Conservation (phyloP, 2,329 filamentous ascomycete genomes). For the Pezicula radicicola region DNA sequence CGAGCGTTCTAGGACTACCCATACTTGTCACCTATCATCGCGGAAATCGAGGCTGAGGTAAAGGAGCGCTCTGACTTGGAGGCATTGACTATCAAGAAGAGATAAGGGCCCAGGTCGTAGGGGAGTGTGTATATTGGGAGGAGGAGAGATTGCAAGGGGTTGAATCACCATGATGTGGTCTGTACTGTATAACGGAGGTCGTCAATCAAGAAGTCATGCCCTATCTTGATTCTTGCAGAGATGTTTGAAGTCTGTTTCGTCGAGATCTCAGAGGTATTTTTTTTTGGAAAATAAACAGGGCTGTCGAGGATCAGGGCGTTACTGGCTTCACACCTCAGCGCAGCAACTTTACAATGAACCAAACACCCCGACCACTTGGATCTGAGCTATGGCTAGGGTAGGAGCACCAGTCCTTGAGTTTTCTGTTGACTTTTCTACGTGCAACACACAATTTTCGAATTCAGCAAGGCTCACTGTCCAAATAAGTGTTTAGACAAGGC, state of each 20-base stretch:
- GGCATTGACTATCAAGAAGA: constrained; percentile 51
- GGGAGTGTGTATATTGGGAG: constrained; percentile 14
- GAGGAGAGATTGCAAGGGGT: not conserved
- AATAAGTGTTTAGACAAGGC: too few species aligned
- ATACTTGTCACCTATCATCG: constrained; percentile 67
- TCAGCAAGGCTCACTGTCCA: too few species aligned
- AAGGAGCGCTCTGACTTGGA: constrained; percentile 69
- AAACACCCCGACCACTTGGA: too few species aligned
- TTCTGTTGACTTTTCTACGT: too few species aligned
- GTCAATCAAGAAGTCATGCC: constrained; percentile 10
- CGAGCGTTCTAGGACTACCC: constrained; percentile 51
- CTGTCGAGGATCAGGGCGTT: too few species aligned
- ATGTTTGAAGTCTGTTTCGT: too few species aligned
- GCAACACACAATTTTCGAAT: too few species aligned
- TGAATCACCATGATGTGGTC: not conserved
- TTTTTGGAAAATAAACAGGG: not conserved
- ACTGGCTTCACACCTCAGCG: too few species aligned
- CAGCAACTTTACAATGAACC: too few species aligned
- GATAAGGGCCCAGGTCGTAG: not conserved
- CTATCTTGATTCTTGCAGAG: constrained; percentile 1
- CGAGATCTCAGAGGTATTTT: not conserved
- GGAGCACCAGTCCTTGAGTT: too few species aligned
- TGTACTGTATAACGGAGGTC: constrained; percentile 21
- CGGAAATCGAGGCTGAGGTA: constrained; percentile 64
- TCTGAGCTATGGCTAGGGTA: too few species aligned